Evolutionary conservation across 2,329 filamentous ascomycete species (phyloP).

Genomic region (Neopestalotiopsis clavispora): DNA sequence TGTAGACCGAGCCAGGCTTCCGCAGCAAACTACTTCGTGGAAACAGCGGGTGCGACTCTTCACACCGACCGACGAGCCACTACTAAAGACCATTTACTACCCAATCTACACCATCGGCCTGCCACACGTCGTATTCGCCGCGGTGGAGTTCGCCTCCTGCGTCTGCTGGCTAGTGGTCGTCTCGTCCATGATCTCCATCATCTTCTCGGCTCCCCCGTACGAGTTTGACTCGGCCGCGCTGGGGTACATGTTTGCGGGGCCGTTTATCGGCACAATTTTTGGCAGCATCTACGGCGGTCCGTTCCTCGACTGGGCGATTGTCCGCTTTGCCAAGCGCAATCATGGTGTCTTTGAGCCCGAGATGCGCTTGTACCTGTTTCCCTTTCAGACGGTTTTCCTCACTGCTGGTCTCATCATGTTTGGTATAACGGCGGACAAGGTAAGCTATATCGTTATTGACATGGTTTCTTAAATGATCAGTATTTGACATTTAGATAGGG

Average conservation of each 20-base stretch:
- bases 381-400: not conserved
- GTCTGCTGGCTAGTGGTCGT: not conserved
- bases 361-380: slow-evolving; percentile 43
- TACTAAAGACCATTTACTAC: not conserved
- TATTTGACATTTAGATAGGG: slow-evolving; percentile 32
- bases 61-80: not conserved
- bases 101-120: not conserved
- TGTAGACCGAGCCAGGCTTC: too few relatives aligned
- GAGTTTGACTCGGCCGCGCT: slow-evolving; percentile 28
- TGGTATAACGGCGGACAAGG: not conserved
- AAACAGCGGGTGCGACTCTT: not conserved
- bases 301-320: slow-evolving; percentile 41
- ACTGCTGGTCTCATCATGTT: not conserved
- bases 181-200: slow-evolving; percentile 34
- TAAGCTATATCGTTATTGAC: not conserved
- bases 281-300: not conserved
- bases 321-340: slow-evolving; percentile 42
- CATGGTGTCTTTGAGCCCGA: slow-evolving; percentile 48
- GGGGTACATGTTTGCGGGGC: not conserved
- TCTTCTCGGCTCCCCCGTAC: slow-evolving; percentile 40
- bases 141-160: not conserved
- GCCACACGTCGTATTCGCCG: not conserved
- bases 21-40: not conserved
- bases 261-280: not conserved
- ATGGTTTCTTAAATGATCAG: not conserved